Conservation (phyloP, 108 stramenopile species). For the Thalassiosira profunda region DNA sequence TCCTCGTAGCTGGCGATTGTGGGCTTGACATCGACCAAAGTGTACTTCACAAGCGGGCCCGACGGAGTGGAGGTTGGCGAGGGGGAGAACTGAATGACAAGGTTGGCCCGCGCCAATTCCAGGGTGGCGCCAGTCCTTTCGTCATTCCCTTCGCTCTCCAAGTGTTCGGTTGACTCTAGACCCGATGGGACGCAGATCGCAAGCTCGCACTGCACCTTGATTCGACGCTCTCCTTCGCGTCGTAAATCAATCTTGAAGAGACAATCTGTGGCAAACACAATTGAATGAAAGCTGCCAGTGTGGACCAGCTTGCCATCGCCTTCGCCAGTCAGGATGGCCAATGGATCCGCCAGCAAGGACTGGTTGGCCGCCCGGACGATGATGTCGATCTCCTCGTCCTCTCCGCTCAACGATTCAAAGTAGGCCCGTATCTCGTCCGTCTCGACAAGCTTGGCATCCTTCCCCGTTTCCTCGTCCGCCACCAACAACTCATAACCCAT, state of each 20-base stretch:
- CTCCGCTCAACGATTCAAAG: constrained; percentile 23
- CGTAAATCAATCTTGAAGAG: constrained; percentile 46
- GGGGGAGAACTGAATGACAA: constrained; percentile 64
- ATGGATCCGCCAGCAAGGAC: constrained; percentile 79
- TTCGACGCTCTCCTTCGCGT: constrained; percentile 47
- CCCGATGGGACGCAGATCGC: constrained; percentile 51
- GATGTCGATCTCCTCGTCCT: constrained; percentile 40
- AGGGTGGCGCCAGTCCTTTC: constrained; percentile 25
- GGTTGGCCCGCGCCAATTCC: constrained; percentile 56
- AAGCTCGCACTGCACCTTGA: constrained; percentile 47
- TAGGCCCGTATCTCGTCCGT: constrained; percentile 49
- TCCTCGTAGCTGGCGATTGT: constrained; percentile 26
- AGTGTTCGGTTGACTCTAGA: constrained; percentile 29
- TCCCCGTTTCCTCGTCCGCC: constrained; percentile 31
- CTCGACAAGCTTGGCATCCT: constrained; percentile 34
- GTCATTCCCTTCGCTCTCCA: constrained; percentile 16
- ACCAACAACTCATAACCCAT: constrained; percentile 81
- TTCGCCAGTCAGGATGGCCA: constrained; percentile 72
- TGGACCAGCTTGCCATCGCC: constrained; percentile 66
- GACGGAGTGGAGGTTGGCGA: constrained; percentile 47
- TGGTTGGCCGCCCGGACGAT: constrained; percentile 77
- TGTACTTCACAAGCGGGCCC: constrained; percentile 46
- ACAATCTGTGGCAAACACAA: constrained; percentile 41
- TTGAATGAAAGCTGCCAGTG: constrained; percentile 49
- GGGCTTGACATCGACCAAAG: constrained; percentile 36